A percentile compares a stretch with the other conserved stretches of the same genome.
Evolutionary conservation across 345 rosid genomes (phyloP).

Genomic region (Euphorbia lathyris): DNA sequence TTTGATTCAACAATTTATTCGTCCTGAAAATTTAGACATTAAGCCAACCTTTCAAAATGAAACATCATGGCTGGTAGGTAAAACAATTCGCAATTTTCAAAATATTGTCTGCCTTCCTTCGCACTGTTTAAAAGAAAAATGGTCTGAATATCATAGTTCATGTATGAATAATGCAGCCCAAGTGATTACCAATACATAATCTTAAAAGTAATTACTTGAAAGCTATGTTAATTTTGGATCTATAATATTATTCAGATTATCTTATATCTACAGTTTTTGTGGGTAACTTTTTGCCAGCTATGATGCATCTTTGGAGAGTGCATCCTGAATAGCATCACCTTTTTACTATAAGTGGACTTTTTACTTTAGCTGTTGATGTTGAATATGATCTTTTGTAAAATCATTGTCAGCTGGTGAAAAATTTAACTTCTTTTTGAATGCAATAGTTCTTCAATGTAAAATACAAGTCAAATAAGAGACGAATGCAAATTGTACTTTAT

Average conservation of each 20-base stretch:
- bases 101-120: background rate
- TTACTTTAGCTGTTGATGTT: too few relatives aligned
- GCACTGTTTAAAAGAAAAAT: background rate
- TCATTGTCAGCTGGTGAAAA: background rate
- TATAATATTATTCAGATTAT: background rate
- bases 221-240: background rate
- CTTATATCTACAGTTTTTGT: background rate
- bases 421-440: too few relatives aligned
- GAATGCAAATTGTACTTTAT: background rate
- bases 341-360: too few relatives aligned
- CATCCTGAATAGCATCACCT: too few relatives aligned
- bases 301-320: background rate
- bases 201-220: too few relatives aligned
- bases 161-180: background rate
- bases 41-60: constrained; percentile 80
- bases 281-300: background rate
- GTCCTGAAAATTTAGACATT: constrained; percentile 84
- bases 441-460: too few relatives aligned
- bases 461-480: background rate
- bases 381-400: too few relatives aligned
- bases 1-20: constrained; percentile 78
- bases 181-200: background rate
- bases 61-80: constrained; percentile 89
- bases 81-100: constrained; percentile 15
- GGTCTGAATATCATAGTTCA: background rate